Percentiles rank a stretch among this genome's conserved stretches.
Evolutionary conservation across 2,329 filamentous ascomycete species (phyloP).

Genomic region (Emmonsia crescens): DNA sequence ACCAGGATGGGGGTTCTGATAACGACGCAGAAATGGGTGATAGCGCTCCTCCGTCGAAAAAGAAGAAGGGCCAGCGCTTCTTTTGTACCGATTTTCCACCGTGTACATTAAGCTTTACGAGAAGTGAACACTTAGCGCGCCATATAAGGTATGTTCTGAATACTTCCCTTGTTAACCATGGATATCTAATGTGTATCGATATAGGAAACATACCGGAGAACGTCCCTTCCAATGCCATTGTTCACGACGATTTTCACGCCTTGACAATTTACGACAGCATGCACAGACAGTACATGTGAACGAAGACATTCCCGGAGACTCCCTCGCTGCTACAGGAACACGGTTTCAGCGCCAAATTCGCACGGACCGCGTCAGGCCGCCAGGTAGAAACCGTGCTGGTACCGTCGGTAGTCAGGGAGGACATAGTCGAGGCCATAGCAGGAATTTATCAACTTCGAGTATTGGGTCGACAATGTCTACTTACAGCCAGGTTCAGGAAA

Average conservation of each 20-base stretch:
- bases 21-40: constrained; percentile 53
- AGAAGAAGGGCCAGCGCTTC: constrained; percentile 94
- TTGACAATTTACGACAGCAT: constrained; percentile 93
- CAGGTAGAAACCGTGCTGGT: constrained; percentile 63
- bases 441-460: constrained; percentile 80
- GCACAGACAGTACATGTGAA: constrained; percentile 96
- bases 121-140: constrained; percentile 87
- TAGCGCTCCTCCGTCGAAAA: constrained; percentile 61
- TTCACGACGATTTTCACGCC: constrained; percentile 77
- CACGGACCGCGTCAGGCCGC: constrained; percentile 69
- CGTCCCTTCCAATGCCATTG: constrained; percentile 96
- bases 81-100: constrained; percentile 93
- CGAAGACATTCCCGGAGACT: constrained; percentile 90
- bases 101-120: constrained; percentile 86
- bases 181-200: not conserved
- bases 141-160: constrained; percentile 64
- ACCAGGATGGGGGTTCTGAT: constrained; percentile 50
- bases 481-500: constrained; percentile 52
- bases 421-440: constrained; percentile 65
- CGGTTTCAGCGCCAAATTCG: constrained; percentile 86
- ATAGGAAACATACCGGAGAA: constrained; percentile 91
- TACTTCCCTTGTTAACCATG: not conserved
- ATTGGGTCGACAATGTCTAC: constrained; percentile 65
- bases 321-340: constrained; percentile 82
- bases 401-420: constrained; percentile 63